Evolutionary conservation across 176 grass and related monocot species (phyloP), one percentile per base, ranked within the genome.

Genomic region (Oryza punctata): DNA sequence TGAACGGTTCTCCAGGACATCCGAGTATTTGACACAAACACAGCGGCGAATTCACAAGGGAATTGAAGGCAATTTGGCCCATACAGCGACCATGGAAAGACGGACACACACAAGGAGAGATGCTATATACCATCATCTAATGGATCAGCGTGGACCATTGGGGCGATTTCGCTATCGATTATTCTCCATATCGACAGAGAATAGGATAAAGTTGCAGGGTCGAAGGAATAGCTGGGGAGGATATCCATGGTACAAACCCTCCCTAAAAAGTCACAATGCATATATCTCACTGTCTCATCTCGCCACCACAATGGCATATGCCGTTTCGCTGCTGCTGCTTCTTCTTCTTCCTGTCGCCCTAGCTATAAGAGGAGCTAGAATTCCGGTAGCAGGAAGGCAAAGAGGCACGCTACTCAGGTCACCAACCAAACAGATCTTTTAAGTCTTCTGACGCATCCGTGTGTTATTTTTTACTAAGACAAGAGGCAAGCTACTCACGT

Each of bases 231-330:
- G 0, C 29, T 27, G 18, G 9, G 23, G 37, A 69, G 91, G 74
- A 93, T 93, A 93, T 93, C 88, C 91, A 83, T 80, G 85, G 91
- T 83, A 88, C 84, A 93, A 88, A 76, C 81, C 87, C 41, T 90
- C 16, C 16, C 32, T 38, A 38, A 63, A 44, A 86, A 45, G 44
- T 57, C 14, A 40, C n/a, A 38, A 9, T 52, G 72, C 72, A 57
- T 61, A 24, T 11, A 11, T 52, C 72, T 19, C 65, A 8, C 18
- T 27, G n/a, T 57, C 27, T 87, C 57, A 10, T n/a, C n/a, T 61
- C 57, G 2, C 6, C 18, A 57, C n/a, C 57, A 9, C 54, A n/a
- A 24, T 11, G 57, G 63, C 63, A 65, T 65, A 65, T 65, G 63
- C 63, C 63, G 23, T 26, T 26, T 26, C 7, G 60, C 23, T 40